Evolutionary conservation across 345 rosid genomes (phyloP), one percentile per base, ranked within the genome.

Genomic region (Camelina neglecta): DNA sequence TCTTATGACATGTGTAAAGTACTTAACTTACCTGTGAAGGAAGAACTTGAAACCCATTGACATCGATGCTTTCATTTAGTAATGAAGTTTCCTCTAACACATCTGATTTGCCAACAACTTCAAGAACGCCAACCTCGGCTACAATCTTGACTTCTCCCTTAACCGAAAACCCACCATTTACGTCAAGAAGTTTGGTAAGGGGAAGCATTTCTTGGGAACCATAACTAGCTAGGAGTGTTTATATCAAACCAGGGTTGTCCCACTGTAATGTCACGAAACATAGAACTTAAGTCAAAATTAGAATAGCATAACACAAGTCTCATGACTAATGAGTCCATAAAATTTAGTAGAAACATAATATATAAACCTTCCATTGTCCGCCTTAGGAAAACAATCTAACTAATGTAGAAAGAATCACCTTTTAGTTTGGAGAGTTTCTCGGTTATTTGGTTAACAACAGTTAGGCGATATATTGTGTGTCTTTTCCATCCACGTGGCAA

Each of bases 241-340:
- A 20, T 16, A 0, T 6, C 3, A 38, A 60, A 60, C 48, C 16
- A 38, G 9, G 0, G 0, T 38, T 6, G 5, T 11, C 0, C 0
- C 5, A 0, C 47, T 36, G 9, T 18, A 2, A 16, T n/a, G 26
- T 2, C 15, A 36, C 4, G 3, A 51, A 51, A 51, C 31, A 21
- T 21, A 51, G 3, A 3, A 33, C 36, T 31, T 18, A 0, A n/a
- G 9, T 47, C 21, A 47, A n/a, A n/a, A n/a, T 20, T 6, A 31
- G 35, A 4, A 31, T 31, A 5, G 7, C 0, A 31, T 5, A 31
- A 31, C 6, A 31, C 35, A 31, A 3, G 4, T 23, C 2, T 1
- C 1, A 1, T 23, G 18, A 18, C 18, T 18, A 18, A 18, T 18
- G 18, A 18, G 18, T 18, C 18, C 18, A 18, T 18, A 18, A 18